Evolutionary conservation across 176 grass and related monocot species (phyloP), one percentile per base, ranked within the genome.

Genomic region (Elymus sibiricus): DNA sequence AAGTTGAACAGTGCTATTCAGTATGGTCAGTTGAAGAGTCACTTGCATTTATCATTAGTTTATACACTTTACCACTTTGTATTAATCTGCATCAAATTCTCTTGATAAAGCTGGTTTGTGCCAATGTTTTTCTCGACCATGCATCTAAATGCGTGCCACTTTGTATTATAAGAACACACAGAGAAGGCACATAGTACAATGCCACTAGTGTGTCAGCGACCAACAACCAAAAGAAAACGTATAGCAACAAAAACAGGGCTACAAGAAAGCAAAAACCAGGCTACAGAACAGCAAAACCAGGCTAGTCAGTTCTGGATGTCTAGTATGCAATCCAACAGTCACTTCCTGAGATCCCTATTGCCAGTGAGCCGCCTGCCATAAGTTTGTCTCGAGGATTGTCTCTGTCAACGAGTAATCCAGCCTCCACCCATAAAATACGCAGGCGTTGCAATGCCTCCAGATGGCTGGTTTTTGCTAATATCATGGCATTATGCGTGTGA

Each of bases 1-100:
- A 88, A 95, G 71, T 77, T 95, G 73, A 92, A 92, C 10, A 82
- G 84, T 29, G 85, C 47, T 61, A 95, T 92, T 80, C 80, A 81
- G 74, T 81, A 47, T 53, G 93, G 90, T 92, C 32, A 28, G 90
- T 90, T 67, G 3, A 40, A 40, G 29, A 46, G 2, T 75, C 7
- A 12, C 32, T 79, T 64, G 40, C 9, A 16, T 17, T 68, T 35
- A 65, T 80, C 0, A 1, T 79, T 26, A 43, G 22, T 47, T 0
- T 73, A 72, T 70, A 65, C 31, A 37, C 37, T 67, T 69, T 22
- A 56, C 16, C 17, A 81, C 11, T 16, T 27, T 81, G 34, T 5
- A 1, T 53, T 38, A 22, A 78, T 34, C 11, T 38, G 13, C 15
- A 25, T 78, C 11, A 16, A 7, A 34, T 74, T 79, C n/a, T 51